Evolutionary conservation across 1,284 basidiomycete genomes (phyloP), one percentile per base, ranked within the genome.

Genomic region (Ceratobasidium sp.): DNA sequence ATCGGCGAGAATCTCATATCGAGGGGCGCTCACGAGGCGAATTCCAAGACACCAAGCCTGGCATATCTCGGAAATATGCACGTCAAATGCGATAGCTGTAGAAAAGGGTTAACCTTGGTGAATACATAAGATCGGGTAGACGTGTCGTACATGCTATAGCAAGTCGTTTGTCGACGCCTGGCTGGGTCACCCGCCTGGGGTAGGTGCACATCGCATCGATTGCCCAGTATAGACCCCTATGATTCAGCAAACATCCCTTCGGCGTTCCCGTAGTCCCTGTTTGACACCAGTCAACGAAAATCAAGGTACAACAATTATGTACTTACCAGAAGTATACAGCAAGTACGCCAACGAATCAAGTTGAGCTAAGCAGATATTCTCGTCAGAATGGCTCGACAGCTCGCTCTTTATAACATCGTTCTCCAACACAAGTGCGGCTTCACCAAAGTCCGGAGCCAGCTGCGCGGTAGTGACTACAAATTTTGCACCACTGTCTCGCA

Each of bases 241-340:
- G 87, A 15, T 87, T 89, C 46, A 89, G 81, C n/a, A 90, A 82
- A 81, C 89, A 90, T n/a, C 89, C 89, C 80, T 90, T 90, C 0
- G 89, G 89, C 58, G 86, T 88, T 46, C 89, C 89, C 1, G 89
- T 90, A 1, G 89, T 90, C 6, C 89, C 88, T 89, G 51, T 23
- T 53, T 58, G 63, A 20, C 44, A 33, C 20, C n/a, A 7, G 55
- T 70, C 23, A 55, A 46, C 1, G 15, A 67, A 33, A 12, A 12
- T 26, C 56, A 15, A 28, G 44, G 15, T 40, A 39, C 12, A 49
- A 40, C 61, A 40, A 77, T 67, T 20, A 55, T 70, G 10, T 15
- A 28, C 81, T 77, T 78, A 89, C 88, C 89, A 77, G 89, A 89
- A 5, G 89, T 90, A 77, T 90, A 90, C 28, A 90, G 82, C 64